Evolutionary conservation across 345 rosid genomes (phyloP).

Genomic region (Gossypium mustelinum): DNA sequence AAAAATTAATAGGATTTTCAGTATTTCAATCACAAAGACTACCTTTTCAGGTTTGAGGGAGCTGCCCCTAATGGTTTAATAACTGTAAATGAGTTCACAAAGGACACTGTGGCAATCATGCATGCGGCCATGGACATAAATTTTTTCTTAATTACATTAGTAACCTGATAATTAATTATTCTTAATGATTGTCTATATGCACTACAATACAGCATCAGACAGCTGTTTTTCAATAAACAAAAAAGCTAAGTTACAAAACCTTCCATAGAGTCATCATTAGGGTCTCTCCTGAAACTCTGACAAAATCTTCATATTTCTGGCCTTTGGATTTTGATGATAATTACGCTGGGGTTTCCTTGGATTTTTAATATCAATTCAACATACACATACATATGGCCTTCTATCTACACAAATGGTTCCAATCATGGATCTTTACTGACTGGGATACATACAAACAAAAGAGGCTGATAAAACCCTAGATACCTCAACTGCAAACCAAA

Average conservation of each 20-base stretch:
- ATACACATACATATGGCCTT: no score
- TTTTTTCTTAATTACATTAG: neutral
- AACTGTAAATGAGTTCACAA: neutral
- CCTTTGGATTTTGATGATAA: conserved; percentile 1
- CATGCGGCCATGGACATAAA: neutral
- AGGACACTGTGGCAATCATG: neutral
- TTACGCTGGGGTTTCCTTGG: neutral
- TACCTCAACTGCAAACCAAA: neutral
- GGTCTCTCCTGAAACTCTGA: conserved; percentile 14
- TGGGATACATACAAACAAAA: neutral
- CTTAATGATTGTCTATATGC: neutral
- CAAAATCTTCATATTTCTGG: conserved; percentile 7
- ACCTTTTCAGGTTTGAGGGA: no score
- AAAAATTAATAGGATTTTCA: no score
- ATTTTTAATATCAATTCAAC: neutral
- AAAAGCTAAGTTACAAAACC: neutral
- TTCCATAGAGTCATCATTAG: conserved; percentile 12
- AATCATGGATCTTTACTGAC: neutral
- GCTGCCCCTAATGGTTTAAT: no score
- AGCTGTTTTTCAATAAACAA: neutral
- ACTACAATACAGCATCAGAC: neutral
- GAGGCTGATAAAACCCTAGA: conserved; percentile 6
- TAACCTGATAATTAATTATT: neutral
- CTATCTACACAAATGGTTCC: neutral
- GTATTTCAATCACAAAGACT: no score